Evolutionary conservation across 768 basidiomycete species (phyloP).

Genomic region (Auricularia cornea): DNA sequence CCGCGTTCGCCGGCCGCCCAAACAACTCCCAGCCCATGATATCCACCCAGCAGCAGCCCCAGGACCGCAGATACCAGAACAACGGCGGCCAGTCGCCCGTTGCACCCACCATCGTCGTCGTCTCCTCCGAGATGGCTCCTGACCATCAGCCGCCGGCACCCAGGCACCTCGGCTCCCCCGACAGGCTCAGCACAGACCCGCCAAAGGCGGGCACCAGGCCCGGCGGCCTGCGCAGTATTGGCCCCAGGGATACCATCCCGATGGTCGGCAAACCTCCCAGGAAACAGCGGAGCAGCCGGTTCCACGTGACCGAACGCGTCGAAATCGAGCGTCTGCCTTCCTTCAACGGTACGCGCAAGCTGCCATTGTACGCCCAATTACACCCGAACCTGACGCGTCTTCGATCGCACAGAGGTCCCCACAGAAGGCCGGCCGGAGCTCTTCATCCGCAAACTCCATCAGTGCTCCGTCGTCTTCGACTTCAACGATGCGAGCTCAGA

Average conservation of each 20-base stretch:
- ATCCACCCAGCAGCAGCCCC: conserved; percentile 11
- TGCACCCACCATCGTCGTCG: conserved; percentile 80
- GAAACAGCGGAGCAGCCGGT: conserved; percentile 95
- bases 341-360: conserved; percentile 66
- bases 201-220: conserved; percentile 46
- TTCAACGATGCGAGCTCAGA: conserved; percentile 97
- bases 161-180: conserved; percentile 3
- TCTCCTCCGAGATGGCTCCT: conserved; percentile 57
- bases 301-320: conserved; percentile 91
- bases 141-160: conserved; percentile 37
- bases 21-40: conserved; percentile 26
- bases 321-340: conserved; percentile 91
- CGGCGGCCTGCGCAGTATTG: conserved; percentile 60
- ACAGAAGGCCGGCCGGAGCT: conserved; percentile 80
- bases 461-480: conserved; percentile 95
- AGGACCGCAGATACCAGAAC: conserved; percentile 44
- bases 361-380: neutral
- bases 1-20: conserved; percentile 34
- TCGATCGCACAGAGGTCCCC: conserved; percentile 63
- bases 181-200: conserved; percentile 13
- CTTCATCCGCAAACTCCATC: conserved; percentile 90
- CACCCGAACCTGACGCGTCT: neutral
- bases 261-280: conserved; percentile 93
- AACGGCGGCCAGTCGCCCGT: conserved; percentile 38
- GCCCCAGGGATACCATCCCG: conserved; percentile 94